Conservation (phyloP, 495 filamentous ascomycete genomes). For the Penicillium mononematosum region DNA sequence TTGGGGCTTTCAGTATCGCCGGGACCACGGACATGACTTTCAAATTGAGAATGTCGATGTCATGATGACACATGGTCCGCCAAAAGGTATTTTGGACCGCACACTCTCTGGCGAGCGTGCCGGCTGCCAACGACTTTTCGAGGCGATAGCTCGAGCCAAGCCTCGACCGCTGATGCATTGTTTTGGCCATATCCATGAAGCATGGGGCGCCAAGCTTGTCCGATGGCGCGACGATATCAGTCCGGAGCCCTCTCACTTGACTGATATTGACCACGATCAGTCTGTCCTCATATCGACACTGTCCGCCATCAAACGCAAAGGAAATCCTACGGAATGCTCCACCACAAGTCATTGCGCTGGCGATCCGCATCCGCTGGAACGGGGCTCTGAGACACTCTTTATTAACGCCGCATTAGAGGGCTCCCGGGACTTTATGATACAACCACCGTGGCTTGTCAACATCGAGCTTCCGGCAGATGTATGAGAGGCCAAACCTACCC, state of each 20-base stretch:
- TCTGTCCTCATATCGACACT: slow-evolving; percentile 43
- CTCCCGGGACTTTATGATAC: slow-evolving; percentile 24
- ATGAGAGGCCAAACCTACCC: background rate
- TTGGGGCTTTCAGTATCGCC: slow-evolving; percentile 60
- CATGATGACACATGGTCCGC: slow-evolving; percentile 69
- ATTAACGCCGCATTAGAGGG: slow-evolving; percentile 62
- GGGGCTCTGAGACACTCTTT: slow-evolving; percentile 57
- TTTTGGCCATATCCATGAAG: slow-evolving; percentile 73
- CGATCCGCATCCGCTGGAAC: slow-evolving; percentile 31
- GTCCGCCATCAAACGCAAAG: slow-evolving; percentile 18
- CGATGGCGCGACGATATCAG: slow-evolving; percentile 46
- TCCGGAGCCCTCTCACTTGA: slow-evolving; percentile 40
- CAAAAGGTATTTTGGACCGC: slow-evolving; percentile 53
- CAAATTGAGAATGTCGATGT: slow-evolving; percentile 53
- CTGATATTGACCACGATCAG: slow-evolving; percentile 47
- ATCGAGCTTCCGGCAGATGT: slow-evolving; percentile 43
- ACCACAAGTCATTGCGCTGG: slow-evolving; percentile 36
- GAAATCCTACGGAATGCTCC: slow-evolving; percentile 2
- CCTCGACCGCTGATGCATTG: slow-evolving; percentile 63
- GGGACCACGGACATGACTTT: slow-evolving; percentile 47
- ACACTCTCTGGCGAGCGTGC: slow-evolving; percentile 34
- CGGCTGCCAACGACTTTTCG: slow-evolving; percentile 59
- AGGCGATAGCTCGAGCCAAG: slow-evolving; percentile 49
- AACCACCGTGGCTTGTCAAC: slow-evolving; percentile 56
- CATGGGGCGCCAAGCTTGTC: slow-evolving; percentile 62